phyloP scores from a whole-genome alignment of 1,139 yeast genomes.

The Nadsonia starkeyi-henricii region DNA sequence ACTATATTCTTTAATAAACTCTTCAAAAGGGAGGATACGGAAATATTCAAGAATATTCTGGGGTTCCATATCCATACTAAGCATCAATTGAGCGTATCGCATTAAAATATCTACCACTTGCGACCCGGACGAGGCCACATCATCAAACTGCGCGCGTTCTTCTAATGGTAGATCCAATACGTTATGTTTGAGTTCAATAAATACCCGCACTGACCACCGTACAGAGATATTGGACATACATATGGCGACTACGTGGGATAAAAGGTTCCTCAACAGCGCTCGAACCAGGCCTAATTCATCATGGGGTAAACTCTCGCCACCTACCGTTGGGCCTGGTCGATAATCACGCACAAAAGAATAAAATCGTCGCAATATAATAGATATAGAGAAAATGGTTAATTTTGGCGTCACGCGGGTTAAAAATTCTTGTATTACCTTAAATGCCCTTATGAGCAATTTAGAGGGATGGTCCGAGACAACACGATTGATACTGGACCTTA shows the following conservation, averaged over 20 bases:
- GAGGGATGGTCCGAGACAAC: neutral
- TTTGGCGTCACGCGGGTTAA: conserved; percentile 1
- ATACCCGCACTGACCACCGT: conserved; percentile 20
- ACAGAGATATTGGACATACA: conserved; percentile 23
- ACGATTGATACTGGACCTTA: neutral
- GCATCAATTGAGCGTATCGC: neutral
- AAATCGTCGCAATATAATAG: conserved; percentile 43
- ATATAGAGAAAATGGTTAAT: conserved; percentile 22
- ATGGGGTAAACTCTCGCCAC: conserved; percentile 26
- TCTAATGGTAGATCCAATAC: neutral
- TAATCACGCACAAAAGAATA: conserved; percentile 58
- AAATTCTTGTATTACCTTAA: neutral
- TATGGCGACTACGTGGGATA: conserved; percentile 33
- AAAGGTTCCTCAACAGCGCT: conserved; percentile 28
- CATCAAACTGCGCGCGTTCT: neutral
- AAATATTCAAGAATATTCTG: neutral
- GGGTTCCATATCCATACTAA: neutral
- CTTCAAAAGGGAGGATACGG: neutral
- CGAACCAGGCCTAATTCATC: conserved; percentile 21
- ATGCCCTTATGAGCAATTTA: neutral
- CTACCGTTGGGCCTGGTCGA: conserved; percentile 4
- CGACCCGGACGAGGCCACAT: neutral
- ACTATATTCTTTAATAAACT: neutral
- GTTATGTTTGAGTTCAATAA: neutral
- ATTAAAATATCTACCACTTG: neutral